A percentile compares a stretch with the other conserved stretches of the same genome.
These are phyloP conservation scores for Penicillium sp. DNA, from an alignment of 2,329 filamentous ascomycete genomes.

Conservation along the genomic window DNA sequence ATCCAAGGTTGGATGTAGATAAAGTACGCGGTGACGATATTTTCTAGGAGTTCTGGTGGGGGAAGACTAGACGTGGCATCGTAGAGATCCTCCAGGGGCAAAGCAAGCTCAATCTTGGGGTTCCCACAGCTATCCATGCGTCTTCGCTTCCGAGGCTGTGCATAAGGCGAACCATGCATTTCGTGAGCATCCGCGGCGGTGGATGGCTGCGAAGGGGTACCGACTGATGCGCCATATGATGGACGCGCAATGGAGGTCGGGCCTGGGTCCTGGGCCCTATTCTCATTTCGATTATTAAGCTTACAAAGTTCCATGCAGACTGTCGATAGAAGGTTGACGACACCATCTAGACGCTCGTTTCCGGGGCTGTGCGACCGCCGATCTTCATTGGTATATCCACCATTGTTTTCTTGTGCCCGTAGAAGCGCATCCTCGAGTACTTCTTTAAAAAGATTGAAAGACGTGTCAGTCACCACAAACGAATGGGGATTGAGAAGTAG, in stretches of 20 bases:
- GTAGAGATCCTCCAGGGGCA: neutral
- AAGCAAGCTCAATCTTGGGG: neutral
- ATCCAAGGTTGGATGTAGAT: constrained; percentile 20
- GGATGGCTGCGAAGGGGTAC: neutral
- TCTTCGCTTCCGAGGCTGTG: neutral
- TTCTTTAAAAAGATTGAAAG: neutral
- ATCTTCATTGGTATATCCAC: neutral
- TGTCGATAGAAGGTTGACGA: constrained; percentile 9
- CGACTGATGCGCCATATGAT: neutral
- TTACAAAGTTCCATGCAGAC: constrained; percentile 13
- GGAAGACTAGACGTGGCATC: constrained; percentile 3
- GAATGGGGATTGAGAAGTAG: no score
- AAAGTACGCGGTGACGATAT: constrained; percentile 19
- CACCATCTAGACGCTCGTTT: constrained; percentile 1
- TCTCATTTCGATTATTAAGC: constrained; percentile 8
- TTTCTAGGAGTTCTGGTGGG: constrained; percentile 6
- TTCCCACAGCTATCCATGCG: neutral
- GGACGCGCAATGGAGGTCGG: neutral
- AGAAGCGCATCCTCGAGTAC: neutral
- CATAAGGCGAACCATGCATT: neutral
- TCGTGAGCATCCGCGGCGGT: neutral
- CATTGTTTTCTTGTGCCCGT: neutral
- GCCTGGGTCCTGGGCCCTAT: neutral
- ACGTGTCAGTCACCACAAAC: neutral
- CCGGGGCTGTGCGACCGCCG: neutral